Evolutionary conservation across 371 early-diverging fungal species (phyloP).

Genomic region (Mortierella sp.): DNA sequence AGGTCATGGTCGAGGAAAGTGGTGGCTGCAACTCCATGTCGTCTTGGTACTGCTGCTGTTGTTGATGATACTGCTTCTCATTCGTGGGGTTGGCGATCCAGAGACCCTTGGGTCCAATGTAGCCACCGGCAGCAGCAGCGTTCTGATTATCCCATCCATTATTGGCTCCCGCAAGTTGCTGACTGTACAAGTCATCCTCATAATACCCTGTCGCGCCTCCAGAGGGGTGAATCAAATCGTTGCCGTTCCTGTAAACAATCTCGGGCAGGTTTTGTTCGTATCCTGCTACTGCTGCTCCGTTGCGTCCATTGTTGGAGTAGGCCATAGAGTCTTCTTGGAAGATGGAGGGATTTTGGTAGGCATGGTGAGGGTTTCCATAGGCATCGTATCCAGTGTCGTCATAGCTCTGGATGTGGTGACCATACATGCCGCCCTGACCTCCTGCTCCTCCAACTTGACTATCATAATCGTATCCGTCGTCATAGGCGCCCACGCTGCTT

Average conservation of each 20-base stretch:
- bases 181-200: conserved; percentile 38
- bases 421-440: conserved; percentile 4
- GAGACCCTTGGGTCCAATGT: conserved; percentile 39
- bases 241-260: conserved; percentile 53
- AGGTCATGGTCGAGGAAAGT: conserved; percentile 8
- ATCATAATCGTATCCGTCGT: conserved; percentile 40
- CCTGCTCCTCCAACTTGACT: neutral
- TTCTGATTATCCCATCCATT: conserved; percentile 11
- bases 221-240: conserved; percentile 31
- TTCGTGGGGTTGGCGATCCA: conserved; percentile 47
- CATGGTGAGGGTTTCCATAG: conserved; percentile 34
- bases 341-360: conserved; percentile 54
- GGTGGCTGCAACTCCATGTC: conserved; percentile 21
- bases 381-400: conserved; percentile 40
- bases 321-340: conserved; percentile 55
- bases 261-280: conserved; percentile 50
- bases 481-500: conserved; percentile 12
- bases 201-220: conserved; percentile 34
- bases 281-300: conserved; percentile 23
- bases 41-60: conserved; percentile 10
- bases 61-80: conserved; percentile 24
- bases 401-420: conserved; percentile 17
- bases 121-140: conserved; percentile 16
- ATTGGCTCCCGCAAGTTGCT: conserved; percentile 30
- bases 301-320: conserved; percentile 9